Evolutionary conservation across 257 asterid genomes (phyloP), one percentile per base, ranked within the genome.

Genomic region (Nicotiana sylvestris): DNA sequence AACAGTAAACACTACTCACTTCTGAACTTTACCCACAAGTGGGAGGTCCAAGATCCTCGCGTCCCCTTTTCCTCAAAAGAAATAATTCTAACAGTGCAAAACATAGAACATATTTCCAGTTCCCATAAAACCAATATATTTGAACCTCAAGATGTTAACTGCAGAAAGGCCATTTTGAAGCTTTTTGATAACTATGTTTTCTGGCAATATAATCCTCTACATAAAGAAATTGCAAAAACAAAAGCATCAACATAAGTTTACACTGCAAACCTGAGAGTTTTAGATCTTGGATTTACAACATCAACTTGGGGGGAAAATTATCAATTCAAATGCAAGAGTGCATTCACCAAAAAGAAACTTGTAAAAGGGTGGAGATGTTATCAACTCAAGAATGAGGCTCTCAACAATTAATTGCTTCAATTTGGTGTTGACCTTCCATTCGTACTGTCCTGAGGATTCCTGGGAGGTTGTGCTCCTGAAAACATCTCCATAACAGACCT

Each of bases 401-500:
- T 1, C 30, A 16, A 61, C 49, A 37, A 72, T 25, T 25, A 49
- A 74, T 43, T 46, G 61, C 39, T 81, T 89, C 86, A 88, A 69
- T 91, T 83, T 64, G 92, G 81, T 9, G 91, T 67, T 9, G 92
- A 13, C 69, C 93, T 87, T 82, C 91, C 91, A 27, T 85, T 83
- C 84, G 13, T 49, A 80, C 82, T 86, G 58, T 89, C 86, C 51
- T 86, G 92, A 51, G 89, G 87, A 82, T 85, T 85, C 80, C 85
- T 90, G 10, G 64, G 85, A 64, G 93, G 84, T 29, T 87, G 70
- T 69, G 81, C 93, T 53, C 91, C 91, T 2, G 93, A 81, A 86
- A 94, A 89, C 92, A 92, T 92, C 76, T 92, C 96, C 96, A 90
- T 88, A 89, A 91, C 89, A 13, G 95, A 92, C 88, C 97, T 89